Evolutionary conservation across 2,329 filamentous ascomycete species (phyloP).

Genomic region (Phoma sp.): DNA sequence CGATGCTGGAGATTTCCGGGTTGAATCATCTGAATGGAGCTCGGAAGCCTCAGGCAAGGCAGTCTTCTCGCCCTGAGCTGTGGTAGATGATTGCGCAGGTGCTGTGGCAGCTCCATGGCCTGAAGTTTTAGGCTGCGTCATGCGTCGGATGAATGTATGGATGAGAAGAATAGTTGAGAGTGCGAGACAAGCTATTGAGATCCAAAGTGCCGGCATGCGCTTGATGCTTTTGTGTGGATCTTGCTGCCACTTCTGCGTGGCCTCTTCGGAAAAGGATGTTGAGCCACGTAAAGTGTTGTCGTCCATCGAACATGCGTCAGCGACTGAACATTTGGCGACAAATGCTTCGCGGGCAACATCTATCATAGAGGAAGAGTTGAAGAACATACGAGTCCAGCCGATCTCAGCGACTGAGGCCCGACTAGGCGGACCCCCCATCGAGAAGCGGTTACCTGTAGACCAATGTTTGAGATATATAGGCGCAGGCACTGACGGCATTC

Average conservation of each 20-base stretch:
- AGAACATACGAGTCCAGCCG: conserved; percentile 58
- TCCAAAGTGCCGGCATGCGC: conserved; percentile 43
- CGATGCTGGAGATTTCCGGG: not conserved
- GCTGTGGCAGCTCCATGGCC: conserved; percentile 13
- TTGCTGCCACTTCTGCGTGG: conserved; percentile 43
- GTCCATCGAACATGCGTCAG: conserved; percentile 46
- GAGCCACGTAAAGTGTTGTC: conserved; percentile 46
- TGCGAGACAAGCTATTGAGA: conserved; percentile 40
- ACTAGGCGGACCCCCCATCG: conserved; percentile 55
- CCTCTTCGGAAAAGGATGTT: conserved; percentile 31
- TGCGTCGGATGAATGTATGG: conserved; percentile 40
- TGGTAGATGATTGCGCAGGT: not conserved
- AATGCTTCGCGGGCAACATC: conserved; percentile 37
- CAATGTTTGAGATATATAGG: conserved; percentile 58
- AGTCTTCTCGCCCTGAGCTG: not conserved
- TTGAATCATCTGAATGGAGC: not conserved
- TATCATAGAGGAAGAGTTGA: conserved; percentile 57
- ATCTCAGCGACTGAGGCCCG: conserved; percentile 52
- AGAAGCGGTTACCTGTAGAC: conserved; percentile 56
- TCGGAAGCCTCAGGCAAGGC: not conserved
- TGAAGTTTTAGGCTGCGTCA: conserved; percentile 20
- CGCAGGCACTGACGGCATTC: conserved; percentile 52
- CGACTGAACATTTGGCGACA: conserved; percentile 36
- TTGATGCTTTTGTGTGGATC: conserved; percentile 27
- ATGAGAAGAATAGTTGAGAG: conserved; percentile 40